Evolutionary conservation across 2,329 filamentous ascomycete species (phyloP), one percentile per base, ranked within the genome.

Genomic region (Hypoxylon sp.): DNA sequence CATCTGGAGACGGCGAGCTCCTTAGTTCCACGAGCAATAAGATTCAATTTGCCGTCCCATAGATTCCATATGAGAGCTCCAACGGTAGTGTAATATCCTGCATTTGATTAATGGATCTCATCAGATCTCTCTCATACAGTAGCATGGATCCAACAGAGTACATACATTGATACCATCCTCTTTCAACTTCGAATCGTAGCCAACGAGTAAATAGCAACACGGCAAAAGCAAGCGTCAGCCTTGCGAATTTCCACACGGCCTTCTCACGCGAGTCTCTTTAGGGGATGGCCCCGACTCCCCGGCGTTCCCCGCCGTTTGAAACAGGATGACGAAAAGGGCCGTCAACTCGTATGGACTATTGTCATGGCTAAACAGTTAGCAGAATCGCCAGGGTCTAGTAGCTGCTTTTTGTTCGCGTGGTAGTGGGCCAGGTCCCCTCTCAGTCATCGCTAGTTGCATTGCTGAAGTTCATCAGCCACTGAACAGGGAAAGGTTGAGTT

Each of bases 241-340:
- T 71, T 57, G 63, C 55, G 55, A 39, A 22, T 65, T 68, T 44
- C 51, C 53, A 58, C 39, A 54, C 39, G 26, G 46, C 50, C 60
- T 33, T 61, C 46, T 11, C 14, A 37, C 47, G 35, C 46, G 50
- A 62, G 46, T 33, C 35, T 55, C 14, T 24, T 53, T 58, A 33
- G 63, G 48, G 51, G 9, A 22, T 46, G 44, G 57, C 54, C 31
- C 66, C 67, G 66, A 58, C 50, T 71, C 66, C 69, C 55, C 69
- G 69, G 61, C 63, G 58, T 53, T 24, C 62, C 61, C 64, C 61
- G 60, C 50, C 52, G 63, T 53, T 54, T 51, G 57, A 65, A 66
- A 67, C 63, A 69, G 44, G 42, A 70, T 71, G 69, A 70, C 63
- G 69, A 71, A 65, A 71, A 68, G 37, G 39, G n/a, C 59, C 66